Conservation (phyloP, 2,329 filamentous ascomycete genomes). For the Myriosclerotinia duriaeana region DNA sequence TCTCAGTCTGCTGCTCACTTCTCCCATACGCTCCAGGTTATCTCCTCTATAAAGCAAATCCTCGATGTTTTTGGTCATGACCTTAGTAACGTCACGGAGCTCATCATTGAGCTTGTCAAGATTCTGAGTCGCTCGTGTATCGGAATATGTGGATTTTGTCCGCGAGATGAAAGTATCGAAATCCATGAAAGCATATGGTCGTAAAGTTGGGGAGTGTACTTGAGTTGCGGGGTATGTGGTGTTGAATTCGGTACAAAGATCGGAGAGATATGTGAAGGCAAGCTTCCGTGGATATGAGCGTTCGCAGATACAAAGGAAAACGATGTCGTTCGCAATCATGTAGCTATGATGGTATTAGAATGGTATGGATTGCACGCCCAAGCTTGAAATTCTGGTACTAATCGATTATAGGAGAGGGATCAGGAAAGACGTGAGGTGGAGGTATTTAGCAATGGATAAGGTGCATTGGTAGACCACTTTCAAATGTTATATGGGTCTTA, state of each 20-base stretch:
- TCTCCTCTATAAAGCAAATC: constrained; percentile 94
- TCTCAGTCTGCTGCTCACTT: constrained; percentile 80
- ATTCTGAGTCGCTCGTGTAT: constrained; percentile 86
- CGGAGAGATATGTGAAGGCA: constrained; percentile 95
- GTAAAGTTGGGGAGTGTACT: constrained; percentile 71
- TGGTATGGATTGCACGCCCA: not conserved
- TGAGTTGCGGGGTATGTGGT: constrained; percentile 75
- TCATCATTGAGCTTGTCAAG: constrained; percentile 95
- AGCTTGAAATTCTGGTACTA: not conserved
- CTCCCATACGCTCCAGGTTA: constrained; percentile 93
- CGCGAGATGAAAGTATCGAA: constrained; percentile 96
- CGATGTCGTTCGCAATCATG: constrained; percentile 76
- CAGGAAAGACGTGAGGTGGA: too few relatives aligned
- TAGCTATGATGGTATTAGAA: constrained; percentile 56
- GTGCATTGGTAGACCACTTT: not conserved
- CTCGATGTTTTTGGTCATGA: constrained; percentile 99
- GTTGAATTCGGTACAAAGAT: constrained; percentile 87
- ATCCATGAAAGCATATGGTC: constrained; percentile 95
- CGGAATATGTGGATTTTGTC: constrained; percentile 91
- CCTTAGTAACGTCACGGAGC: constrained; percentile 94
- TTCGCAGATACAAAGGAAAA: constrained; percentile 93
- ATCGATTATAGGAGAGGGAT: not conserved
- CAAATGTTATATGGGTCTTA: not conserved
- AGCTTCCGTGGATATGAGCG: constrained; percentile 94
- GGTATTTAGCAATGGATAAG: not conserved